Conservation (phyloP, 1,284 basidiomycete species). For the Ceratobasidium sp. region DNA sequence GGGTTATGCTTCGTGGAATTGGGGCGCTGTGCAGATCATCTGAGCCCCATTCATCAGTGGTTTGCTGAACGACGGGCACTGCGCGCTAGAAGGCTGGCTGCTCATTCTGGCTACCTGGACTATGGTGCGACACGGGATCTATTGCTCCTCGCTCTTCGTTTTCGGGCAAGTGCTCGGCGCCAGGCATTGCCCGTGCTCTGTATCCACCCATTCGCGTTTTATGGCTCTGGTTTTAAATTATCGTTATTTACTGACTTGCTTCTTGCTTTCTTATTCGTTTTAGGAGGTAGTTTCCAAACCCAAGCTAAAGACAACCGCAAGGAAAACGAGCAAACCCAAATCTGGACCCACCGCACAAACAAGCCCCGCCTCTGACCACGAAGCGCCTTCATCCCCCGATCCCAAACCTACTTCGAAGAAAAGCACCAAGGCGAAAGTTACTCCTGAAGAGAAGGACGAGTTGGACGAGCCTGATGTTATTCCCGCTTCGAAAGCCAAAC, state of each 20-base stretch:
- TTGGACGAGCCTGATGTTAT: conserved; percentile 38
- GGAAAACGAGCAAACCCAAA: conserved; percentile 1
- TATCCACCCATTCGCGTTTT: background rate
- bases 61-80: no score
- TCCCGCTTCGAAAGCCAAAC: conserved; percentile 33
- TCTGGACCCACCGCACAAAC: background rate
- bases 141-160: background rate
- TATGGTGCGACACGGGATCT: background rate
- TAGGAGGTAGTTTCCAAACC: conserved; percentile 2
- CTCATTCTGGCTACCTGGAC: background rate
- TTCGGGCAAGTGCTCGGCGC: background rate
- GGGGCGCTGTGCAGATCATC: no score
- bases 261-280: background rate
- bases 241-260: background rate
- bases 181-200: background rate
- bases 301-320: conserved; percentile 6
- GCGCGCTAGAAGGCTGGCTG: background rate
- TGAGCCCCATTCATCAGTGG: no score
- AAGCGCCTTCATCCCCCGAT: conserved; percentile 4
- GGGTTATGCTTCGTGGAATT: no score
- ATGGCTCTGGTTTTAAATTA: background rate
- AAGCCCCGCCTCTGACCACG: background rate
- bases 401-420: conserved; percentile 26
- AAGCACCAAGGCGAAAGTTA: conserved; percentile 5
- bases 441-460: background rate